A percentile compares a stretch with the other conserved stretches of the same genome.
Conservation (phyloP, 2,329 filamentous ascomycete genomes). For the Xylaria sp. region DNA sequence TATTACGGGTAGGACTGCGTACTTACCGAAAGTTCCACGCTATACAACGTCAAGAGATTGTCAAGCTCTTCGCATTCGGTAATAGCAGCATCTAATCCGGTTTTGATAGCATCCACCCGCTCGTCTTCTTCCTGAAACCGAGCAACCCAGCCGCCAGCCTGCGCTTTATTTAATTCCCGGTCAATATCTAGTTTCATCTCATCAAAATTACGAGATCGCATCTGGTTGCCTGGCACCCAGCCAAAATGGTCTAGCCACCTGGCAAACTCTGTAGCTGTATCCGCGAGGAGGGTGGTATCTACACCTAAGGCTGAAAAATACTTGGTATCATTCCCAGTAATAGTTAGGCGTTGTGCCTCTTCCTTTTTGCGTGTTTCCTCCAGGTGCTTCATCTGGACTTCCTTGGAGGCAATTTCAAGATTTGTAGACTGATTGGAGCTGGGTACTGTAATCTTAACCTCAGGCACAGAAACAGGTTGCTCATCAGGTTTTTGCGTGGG, state of each 20-base stretch:
- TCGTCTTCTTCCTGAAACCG: slow-evolving; percentile 87
- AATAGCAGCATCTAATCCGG: slow-evolving; percentile 86
- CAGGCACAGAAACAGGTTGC: slow-evolving; percentile 53
- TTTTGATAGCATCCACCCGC: slow-evolving; percentile 83
- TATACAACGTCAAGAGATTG: slow-evolving; percentile 90
- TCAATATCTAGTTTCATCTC: slow-evolving; percentile 83
- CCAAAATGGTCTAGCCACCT: slow-evolving; percentile 84
- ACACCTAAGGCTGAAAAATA: slow-evolving; percentile 80
- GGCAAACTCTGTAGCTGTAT: slow-evolving; percentile 79
- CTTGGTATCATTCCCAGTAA: slow-evolving; percentile 76
- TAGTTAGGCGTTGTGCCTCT: slow-evolving; percentile 63
- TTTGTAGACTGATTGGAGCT: slow-evolving; percentile 49
- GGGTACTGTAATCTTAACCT: slow-evolving; percentile 64
- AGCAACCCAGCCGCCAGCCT: slow-evolving; percentile 90
- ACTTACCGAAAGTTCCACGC: slow-evolving; percentile 87
- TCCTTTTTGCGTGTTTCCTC: slow-evolving; percentile 49
- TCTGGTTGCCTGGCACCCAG: slow-evolving; percentile 78
- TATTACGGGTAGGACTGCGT: slow-evolving; percentile 16
- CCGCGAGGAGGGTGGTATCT: slow-evolving; percentile 76
- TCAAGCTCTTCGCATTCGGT: slow-evolving; percentile 96
- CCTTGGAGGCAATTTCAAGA: slow-evolving; percentile 46
- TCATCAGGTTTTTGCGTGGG: slow-evolving; percentile 44
- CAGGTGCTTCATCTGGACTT: slow-evolving; percentile 35
- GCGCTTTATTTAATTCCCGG: slow-evolving; percentile 85
- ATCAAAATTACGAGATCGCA: slow-evolving; percentile 76